Evolutionary conservation across 164 flowering plant species (phyloP).

Genomic region (Nymphaea colorata): DNA sequence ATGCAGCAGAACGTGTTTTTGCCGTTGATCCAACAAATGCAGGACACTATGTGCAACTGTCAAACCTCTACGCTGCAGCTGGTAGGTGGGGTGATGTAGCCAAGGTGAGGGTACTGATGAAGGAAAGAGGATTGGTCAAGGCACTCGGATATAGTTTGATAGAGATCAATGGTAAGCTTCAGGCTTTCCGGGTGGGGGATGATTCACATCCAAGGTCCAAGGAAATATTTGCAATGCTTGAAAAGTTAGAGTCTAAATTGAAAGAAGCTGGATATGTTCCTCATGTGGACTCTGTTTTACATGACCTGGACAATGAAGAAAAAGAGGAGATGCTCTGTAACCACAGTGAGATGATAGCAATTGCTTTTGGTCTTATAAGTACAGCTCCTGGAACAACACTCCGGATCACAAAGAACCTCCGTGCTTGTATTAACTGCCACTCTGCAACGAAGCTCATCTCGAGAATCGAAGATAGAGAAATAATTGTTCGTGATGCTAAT

Average conservation of each 20-base stretch:
- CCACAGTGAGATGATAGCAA: slow-evolving; percentile 84
- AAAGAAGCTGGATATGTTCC: slow-evolving; percentile 59
- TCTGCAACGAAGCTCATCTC: slow-evolving; percentile 48
- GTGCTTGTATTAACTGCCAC: slow-evolving; percentile 74
- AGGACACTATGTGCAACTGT: slow-evolving; percentile 27
- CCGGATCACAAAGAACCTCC: slow-evolving; percentile 59
- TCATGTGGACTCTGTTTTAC: slow-evolving; percentile 45
- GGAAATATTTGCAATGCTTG: slow-evolving; percentile 16
- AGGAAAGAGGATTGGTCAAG: slow-evolving; percentile 18
- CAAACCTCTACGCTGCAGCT: slow-evolving; percentile 26
- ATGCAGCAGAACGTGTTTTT: slow-evolving; percentile 18
- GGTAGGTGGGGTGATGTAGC: slow-evolving; percentile 18
- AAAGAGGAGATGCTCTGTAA: slow-evolving; percentile 44
- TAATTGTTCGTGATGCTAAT: slow-evolving; percentile 64
- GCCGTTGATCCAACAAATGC: slow-evolving; percentile 22
- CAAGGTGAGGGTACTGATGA: slow-evolving; percentile 18
- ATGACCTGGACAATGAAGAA: slow-evolving; percentile 76
- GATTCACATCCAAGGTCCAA: slow-evolving; percentile 23
- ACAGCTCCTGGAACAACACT: slow-evolving; percentile 48
- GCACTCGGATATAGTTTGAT: slow-evolving; percentile 22
- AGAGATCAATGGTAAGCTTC: slow-evolving; percentile 21
- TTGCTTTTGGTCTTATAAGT: slow-evolving; percentile 67
- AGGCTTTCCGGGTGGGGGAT: slow-evolving; percentile 24
- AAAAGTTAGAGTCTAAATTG: slow-evolving; percentile 30
- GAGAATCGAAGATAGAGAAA: slow-evolving; percentile 40